These are phyloP conservation scores for Tolypocladium paradoxum DNA, from an alignment of 2,329 filamentous ascomycete genomes.

Conservation along the genomic window DNA sequence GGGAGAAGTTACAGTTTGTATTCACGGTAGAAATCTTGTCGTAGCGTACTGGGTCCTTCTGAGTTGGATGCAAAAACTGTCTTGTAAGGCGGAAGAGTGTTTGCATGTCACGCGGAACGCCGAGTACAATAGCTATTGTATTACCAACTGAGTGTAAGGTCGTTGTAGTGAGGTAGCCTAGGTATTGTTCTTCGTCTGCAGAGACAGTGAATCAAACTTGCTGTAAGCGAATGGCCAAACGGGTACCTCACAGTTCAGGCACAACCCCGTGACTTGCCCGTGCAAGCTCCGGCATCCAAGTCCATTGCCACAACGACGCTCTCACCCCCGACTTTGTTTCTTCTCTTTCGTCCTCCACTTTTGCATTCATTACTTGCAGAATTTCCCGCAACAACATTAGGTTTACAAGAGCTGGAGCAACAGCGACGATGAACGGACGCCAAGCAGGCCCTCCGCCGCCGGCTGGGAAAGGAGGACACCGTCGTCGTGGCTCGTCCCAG, in stretches of 20 bases:
- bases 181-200: background rate
- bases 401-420: background rate
- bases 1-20: background rate
- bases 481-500: background rate
- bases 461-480: background rate
- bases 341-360: background rate
- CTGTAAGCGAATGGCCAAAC: background rate
- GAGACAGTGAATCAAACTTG: too few relatives aligned
- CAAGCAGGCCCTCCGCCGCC: background rate
- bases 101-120: background rate
- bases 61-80: too few relatives aligned
- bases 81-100: too few relatives aligned
- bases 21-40: too few relatives aligned
- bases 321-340: background rate
- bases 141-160: background rate
- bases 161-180: too few relatives aligned
- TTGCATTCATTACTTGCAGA: background rate
- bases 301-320: background rate
- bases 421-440: background rate
- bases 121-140: background rate
- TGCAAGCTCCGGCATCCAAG: too few relatives aligned
- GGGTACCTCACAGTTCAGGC: background rate
- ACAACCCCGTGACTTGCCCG: background rate
- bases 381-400: background rate
- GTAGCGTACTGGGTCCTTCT: too few relatives aligned